Evolutionary conservation across 768 basidiomycete species (phyloP), one percentile per base, ranked within the genome.

Genomic region (Pulveroboletus sp.): DNA sequence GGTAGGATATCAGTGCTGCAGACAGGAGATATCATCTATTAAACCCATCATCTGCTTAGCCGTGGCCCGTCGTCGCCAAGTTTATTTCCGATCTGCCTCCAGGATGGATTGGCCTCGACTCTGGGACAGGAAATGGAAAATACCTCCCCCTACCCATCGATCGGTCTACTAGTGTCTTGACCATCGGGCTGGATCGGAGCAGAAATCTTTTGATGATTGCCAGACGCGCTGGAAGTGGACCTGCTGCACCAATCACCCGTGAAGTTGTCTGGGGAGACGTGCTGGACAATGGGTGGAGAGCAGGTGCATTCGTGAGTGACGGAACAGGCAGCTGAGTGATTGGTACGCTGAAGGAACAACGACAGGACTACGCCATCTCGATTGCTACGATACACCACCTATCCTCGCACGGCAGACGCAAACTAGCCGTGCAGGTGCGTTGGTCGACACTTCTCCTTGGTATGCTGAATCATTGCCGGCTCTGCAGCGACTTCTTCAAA

Each of bases 311-410:
- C 64, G 94, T 95, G 60, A 63, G 85, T 76, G 13, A 14, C 12
- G 6, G 23, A 32, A 4, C 12, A 20, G 29, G 11, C 9, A 5
- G 17, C 35, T 58, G n/a, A 1, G 16, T 9, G 6, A n/a, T 13
- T 21, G 53, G 10, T 23, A 13, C 14, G 13, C 49, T 47, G 47
- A 52, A 40, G 21, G 32, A 20, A 49, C 43, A 24, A 34, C 35
- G n/a, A 17, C 57, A 97, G 94, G 93, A 97, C 72, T 97, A 92
- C 59, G 89, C 89, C 2, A 94, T 99, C 41, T 97, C 94, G 5
- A 94, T 99, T 53, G 97, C 97, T 23, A 98, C 95, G 2, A 90
- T 98, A 39, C 97, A 99, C 61, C 97, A 99, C 67, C 76, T 99
- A 6, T 84, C 93, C 4, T 95, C 93, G 0, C 75, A 77, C 10